phyloP scores from a whole-genome alignment of 495 filamentous ascomycete species.

The Trichocladium uniseriatum region DNA sequence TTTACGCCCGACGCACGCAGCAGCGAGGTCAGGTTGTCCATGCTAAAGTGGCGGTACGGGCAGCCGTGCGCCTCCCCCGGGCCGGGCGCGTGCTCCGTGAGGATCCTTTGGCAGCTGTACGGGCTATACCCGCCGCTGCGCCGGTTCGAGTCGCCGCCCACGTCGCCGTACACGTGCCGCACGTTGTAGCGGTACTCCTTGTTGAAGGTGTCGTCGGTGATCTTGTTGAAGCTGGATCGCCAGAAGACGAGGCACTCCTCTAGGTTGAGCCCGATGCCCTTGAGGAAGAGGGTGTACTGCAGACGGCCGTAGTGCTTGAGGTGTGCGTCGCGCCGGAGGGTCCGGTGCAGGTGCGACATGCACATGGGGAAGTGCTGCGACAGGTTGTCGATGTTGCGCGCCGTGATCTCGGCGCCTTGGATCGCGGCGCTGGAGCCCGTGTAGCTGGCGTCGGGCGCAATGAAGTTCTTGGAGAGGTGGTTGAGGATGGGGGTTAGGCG shows the following conservation, averaged over 20 bases:
- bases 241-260: constrained; percentile 95
- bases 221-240: constrained; percentile 71
- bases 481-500: constrained; percentile 87
- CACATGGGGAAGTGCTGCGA: constrained; percentile 85
- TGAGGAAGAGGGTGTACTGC: constrained; percentile 95
- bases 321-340: constrained; percentile 72
- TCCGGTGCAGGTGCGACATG: constrained; percentile 83
- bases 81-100: constrained; percentile 75
- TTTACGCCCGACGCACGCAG: constrained; percentile 66
- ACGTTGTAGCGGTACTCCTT: constrained; percentile 97
- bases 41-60: constrained; percentile 84
- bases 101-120: constrained; percentile 87
- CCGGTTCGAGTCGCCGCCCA: constrained; percentile 84
- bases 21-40: constrained; percentile 71
- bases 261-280: constrained; percentile 85
- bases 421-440: constrained; percentile 41
- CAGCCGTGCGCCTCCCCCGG: constrained; percentile 86
- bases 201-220: constrained; percentile 85
- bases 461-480: constrained; percentile 87
- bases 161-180: constrained; percentile 86
- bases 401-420: constrained; percentile 63
- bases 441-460: constrained; percentile 77
- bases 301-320: constrained; percentile 90
- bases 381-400: constrained; percentile 71
- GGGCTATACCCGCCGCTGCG: constrained; percentile 80